Conservation (phyloP, 2,329 filamentous ascomycete species). For the Escovopsis sp. region DNA sequence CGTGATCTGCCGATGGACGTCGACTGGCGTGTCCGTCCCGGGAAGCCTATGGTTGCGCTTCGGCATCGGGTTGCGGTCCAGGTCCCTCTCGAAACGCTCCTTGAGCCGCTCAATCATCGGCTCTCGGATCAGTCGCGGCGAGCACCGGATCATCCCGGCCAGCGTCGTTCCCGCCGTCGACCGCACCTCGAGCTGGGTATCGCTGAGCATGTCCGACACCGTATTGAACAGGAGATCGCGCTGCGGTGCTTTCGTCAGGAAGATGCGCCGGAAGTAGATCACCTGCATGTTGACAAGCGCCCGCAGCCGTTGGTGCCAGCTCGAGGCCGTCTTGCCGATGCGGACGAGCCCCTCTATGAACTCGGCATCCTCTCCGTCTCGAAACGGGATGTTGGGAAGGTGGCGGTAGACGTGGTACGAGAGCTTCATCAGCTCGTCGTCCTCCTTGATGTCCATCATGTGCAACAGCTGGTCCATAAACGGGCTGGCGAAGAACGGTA, state of each 20-base stretch:
- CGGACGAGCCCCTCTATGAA: constrained; percentile 79
- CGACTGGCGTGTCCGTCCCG: constrained; percentile 54
- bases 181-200: constrained; percentile 84
- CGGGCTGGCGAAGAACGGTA: constrained; percentile 76
- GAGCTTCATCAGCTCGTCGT: constrained; percentile 83
- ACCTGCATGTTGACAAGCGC: constrained; percentile 98
- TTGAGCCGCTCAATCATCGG: constrained; percentile 64
- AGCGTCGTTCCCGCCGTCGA: constrained; percentile 85
- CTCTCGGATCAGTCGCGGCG: constrained; percentile 63
- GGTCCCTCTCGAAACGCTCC: constrained; percentile 59
- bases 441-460: constrained; percentile 99
- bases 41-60: constrained; percentile 47
- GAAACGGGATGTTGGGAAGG: constrained; percentile 86
- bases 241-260: constrained; percentile 62
- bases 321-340: constrained; percentile 69
- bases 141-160: constrained; percentile 96
- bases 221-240: constrained; percentile 74
- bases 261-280: constrained; percentile 91
- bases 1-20: constrained; percentile 63
- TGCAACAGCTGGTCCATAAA: constrained; percentile 90
- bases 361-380: constrained; percentile 65
- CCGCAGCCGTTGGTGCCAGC: constrained; percentile 90
- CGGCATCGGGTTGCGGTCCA: constrained; percentile 77
- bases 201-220: constrained; percentile 89
- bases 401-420: constrained; percentile 97